Evolutionary conservation across 1,139 yeast species (phyloP), one percentile per base, ranked within the genome.

Genomic region (Petasospora fabianii): DNA sequence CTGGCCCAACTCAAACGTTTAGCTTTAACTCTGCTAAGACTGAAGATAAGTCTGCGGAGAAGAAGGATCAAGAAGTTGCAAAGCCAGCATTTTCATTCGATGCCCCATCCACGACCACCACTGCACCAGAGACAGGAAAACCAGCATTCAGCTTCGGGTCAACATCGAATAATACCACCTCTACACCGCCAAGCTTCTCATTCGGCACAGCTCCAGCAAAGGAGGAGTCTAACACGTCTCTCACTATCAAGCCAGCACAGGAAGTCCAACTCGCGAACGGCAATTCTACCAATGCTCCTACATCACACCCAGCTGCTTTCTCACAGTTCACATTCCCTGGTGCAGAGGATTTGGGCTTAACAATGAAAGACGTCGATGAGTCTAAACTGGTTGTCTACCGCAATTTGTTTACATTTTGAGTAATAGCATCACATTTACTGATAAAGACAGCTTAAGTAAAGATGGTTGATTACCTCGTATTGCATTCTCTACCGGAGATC

Each of bases 281-380:
- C 5, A 21, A 34, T 8, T 12, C 29, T n/a, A n/a, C n/a, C n/a
- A n/a, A n/a, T 9, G 8, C 21, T 10, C 14, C 27, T 5, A 14
- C 26, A 6, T 6, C 18, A n/a, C 15, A 21, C 11, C 32, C 42
- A 20, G 17, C 42, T 6, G 22, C 17, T 11, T 22, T 32, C 32
- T 12, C 38, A 3, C 24, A 36, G 14, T 53, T 51, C 30, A 31
- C 24, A 1, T 53, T 53, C 41, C 58, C 58, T 3, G 42, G 43
- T 19, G 47, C 56, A 9, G 38, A 41, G 18, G 32, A 37, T 4
- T 20, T 43, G 2, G 49, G 48, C 0, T 43, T 39, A 30, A 37
- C 47, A 1, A 6, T 39, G 7, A 30, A 37, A n/a, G 54, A 53
- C 29, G 41, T 51, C 8, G 53, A 51, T 28, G 55, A 50, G 26